A percentile compares a stretch with the other conserved stretches of the same genome.
These are phyloP conservation scores for Ustilago sp. DNA, from an alignment of 1,284 basidiomycete genomes.

Conservation along the genomic window DNA sequence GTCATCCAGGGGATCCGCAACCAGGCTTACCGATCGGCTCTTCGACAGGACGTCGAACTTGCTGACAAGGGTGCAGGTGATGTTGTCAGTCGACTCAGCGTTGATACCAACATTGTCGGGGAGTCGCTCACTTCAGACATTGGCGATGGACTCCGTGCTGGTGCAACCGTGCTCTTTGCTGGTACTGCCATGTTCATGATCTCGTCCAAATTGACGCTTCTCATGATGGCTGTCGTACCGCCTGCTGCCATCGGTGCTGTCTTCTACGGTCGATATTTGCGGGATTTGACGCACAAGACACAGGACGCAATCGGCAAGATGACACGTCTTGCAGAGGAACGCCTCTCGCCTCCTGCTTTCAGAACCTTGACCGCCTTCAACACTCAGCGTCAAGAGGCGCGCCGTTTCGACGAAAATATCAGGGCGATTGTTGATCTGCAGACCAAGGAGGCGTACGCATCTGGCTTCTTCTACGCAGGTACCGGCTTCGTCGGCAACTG, in stretches of 20 bases:
- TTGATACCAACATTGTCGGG: constrained; percentile 93
- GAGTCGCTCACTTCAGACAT: constrained; percentile 77
- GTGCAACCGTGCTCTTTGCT: constrained; percentile 69
- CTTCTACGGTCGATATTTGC: constrained; percentile 93
- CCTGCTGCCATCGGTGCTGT: constrained; percentile 95
- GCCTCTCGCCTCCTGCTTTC: constrained; percentile 81
- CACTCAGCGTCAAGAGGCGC: constrained; percentile 77
- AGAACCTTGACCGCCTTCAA: constrained; percentile 94
- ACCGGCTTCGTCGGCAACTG: constrained; percentile 96
- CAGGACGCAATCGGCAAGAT: constrained; percentile 95
- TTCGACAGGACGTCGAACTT: constrained; percentile 81
- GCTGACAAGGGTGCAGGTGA: constrained; percentile 94
- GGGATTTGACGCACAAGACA: constrained; percentile 88
- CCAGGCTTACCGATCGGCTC: constrained; percentile 81
- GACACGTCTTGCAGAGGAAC: constrained; percentile 88
- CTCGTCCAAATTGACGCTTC: constrained; percentile 85
- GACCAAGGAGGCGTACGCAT: constrained; percentile 88
- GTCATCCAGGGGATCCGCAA: constrained; percentile 91
- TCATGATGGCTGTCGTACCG: constrained; percentile 95
- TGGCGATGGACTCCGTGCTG: constrained; percentile 62
- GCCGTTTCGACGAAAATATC: constrained; percentile 74
- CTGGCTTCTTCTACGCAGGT: constrained; percentile 86
- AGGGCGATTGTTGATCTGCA: constrained; percentile 80
- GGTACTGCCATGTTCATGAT: constrained; percentile 97
- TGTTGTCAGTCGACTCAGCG: constrained; percentile 88